Evolutionary conservation across 192 early-diverging fungal genomes (phyloP).

Genomic region (Entomortierella beljakovae): DNA sequence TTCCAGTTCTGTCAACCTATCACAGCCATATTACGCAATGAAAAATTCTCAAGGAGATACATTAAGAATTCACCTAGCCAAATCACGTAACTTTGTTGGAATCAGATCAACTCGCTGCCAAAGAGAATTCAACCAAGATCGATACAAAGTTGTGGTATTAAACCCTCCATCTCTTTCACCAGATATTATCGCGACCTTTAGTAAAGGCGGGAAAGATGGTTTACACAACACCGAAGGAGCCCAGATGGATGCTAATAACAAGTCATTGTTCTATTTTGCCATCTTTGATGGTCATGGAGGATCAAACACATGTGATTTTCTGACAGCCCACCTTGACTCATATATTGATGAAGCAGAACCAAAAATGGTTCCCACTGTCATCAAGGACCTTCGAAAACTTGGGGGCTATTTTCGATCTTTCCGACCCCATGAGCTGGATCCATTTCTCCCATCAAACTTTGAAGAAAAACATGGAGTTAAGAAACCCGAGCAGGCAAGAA

Average conservation of each 20-base stretch:
- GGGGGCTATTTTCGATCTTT: conserved; percentile 63
- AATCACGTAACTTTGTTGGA: conserved; percentile 62
- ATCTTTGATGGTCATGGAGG: conserved; percentile 71
- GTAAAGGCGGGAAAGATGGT: no score
- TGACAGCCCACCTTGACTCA: conserved; percentile 63
- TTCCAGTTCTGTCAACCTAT: background rate
- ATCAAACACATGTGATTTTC: conserved; percentile 56
- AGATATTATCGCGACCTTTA: no score
- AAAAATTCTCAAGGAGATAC: conserved; percentile 51
- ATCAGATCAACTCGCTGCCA: conserved; percentile 65
- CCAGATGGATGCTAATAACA: conserved; percentile 45
- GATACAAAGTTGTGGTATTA: conserved; percentile 60
- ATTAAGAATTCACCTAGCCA: conserved; percentile 57
- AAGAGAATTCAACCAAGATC: conserved; percentile 66
- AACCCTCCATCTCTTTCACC: conserved; percentile 16
- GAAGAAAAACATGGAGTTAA: conserved; percentile 12
- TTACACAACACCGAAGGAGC: conserved; percentile 4
- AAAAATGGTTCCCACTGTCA: conserved; percentile 48
- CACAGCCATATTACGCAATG: conserved; percentile 47
- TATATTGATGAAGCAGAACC: conserved; percentile 57
- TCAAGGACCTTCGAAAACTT: conserved; percentile 53
- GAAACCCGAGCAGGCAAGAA: conserved; percentile 10
- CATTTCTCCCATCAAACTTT: conserved; percentile 37
- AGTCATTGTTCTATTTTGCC: conserved; percentile 61
- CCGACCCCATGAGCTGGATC: conserved; percentile 41